phyloP scores from a whole-genome alignment of 345 rosid genomes.

The Euphorbia tirucalli region DNA sequence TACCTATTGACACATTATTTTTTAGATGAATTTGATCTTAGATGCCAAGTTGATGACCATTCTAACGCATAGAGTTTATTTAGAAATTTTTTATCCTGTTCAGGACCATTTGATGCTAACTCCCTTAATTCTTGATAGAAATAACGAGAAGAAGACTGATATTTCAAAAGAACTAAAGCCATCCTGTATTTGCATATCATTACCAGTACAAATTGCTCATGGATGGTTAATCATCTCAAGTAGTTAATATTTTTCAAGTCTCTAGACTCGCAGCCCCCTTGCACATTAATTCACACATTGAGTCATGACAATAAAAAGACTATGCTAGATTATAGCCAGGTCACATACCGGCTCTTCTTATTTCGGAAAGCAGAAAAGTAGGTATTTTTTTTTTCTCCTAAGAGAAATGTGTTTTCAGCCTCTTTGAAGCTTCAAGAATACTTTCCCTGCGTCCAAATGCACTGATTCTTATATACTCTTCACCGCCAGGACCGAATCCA shows the following conservation, averaged over 20 bases:
- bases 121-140: too few species aligned
- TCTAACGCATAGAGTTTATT: too few species aligned
- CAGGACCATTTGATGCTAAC: too few species aligned
- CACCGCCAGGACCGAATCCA: constrained; percentile 81
- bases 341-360: background rate
- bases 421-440: constrained; percentile 60
- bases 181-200: too few species aligned
- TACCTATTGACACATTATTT: too few species aligned
- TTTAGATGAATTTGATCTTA: too few species aligned
- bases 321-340: background rate
- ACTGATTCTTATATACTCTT: constrained; percentile 66
- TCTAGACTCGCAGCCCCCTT: background rate
- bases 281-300: background rate
- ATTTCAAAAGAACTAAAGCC: too few species aligned
- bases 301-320: background rate
- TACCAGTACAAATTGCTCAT: too few species aligned
- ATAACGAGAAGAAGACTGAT: too few species aligned
- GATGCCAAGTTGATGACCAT: too few species aligned
- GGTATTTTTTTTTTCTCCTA: background rate
- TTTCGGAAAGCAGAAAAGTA: background rate
- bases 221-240: too few species aligned
- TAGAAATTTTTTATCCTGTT: too few species aligned
- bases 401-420: constrained; percentile 29
- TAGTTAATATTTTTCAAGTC: background rate
- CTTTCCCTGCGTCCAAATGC: constrained; percentile 54